A percentile compares a stretch with the other conserved stretches of the same genome.
Conservation (phyloP, 148 eudicot species). For the Spergularia bocconei region DNA sequence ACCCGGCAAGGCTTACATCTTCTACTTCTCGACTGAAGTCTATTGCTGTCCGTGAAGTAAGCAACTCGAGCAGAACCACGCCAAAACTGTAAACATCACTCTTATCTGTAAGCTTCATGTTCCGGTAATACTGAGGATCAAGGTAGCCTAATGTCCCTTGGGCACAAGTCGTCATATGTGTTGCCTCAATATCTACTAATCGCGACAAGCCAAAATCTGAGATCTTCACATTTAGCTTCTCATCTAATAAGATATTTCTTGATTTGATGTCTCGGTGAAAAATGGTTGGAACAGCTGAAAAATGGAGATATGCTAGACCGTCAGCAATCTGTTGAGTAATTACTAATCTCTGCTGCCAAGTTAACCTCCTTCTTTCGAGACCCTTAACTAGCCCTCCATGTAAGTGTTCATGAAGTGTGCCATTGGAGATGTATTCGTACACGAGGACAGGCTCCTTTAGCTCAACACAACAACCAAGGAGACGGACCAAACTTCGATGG, state of each 20-base stretch:
- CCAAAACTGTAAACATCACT: conserved; percentile 73
- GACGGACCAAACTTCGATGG: conserved; percentile 47
- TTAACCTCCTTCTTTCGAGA: conserved; percentile 17
- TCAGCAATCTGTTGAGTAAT: conserved; percentile 54
- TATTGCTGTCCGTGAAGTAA: conserved; percentile 49
- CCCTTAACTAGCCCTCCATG: conserved; percentile 26
- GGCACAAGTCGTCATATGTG: conserved; percentile 48
- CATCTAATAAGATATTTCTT: conserved; percentile 53
- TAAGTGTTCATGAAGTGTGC: conserved; percentile 48
- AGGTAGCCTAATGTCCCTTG: conserved; percentile 61
- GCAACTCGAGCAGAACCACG: conserved; percentile 50
- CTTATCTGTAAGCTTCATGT: conserved; percentile 50
- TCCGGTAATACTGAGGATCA: conserved; percentile 54
- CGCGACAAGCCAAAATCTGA: conserved; percentile 63
- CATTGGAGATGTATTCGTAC: conserved; percentile 50
- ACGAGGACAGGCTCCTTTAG: conserved; percentile 49
- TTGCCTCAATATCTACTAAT: conserved; percentile 41
- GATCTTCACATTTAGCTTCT: conserved; percentile 50
- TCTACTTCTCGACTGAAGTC: conserved; percentile 51
- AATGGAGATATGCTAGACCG: conserved; percentile 61
- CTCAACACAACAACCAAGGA: conserved; percentile 60
- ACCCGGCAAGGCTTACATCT: conserved; percentile 44
- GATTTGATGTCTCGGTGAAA: conserved; percentile 57
- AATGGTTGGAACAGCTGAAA: conserved; percentile 51
- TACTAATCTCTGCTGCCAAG: conserved; percentile 39